Evolutionary conservation across 306 rosid genomes (phyloP).

Genomic region (Cicer chorassanicum): DNA sequence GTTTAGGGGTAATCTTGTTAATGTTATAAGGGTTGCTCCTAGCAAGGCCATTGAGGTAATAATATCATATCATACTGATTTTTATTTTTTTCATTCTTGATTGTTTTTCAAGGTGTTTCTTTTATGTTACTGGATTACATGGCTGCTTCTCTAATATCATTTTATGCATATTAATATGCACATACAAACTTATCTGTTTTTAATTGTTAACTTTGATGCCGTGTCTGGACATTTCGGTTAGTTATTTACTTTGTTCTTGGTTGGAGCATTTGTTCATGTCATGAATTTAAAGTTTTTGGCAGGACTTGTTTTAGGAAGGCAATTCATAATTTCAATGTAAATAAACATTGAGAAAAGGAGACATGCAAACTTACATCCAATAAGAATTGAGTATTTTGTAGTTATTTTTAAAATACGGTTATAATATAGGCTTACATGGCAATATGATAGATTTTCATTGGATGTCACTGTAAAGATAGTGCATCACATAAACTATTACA

Average conservation of each 20-base stretch:
- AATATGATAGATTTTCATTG: too few species aligned
- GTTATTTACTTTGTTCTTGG: slow-evolving; percentile 4
- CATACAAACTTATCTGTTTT: not conserved
- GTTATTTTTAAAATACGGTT: too few species aligned
- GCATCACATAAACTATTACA: not conserved
- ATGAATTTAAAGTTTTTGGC: slow-evolving; percentile 17
- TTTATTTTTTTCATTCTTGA: slow-evolving; percentile 13
- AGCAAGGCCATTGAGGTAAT: slow-evolving; percentile 98
- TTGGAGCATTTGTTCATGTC: not conserved
- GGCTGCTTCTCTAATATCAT: slow-evolving; percentile 33
- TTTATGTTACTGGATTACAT: not conserved
- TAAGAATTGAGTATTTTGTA: too few species aligned
- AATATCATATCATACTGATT: not conserved
- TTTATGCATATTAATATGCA: slow-evolving; percentile 4
- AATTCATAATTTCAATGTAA: too few species aligned
- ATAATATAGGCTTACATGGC: too few species aligned
- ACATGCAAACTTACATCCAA: too few species aligned
- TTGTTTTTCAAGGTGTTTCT: not conserved
- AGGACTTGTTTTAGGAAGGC: not conserved
- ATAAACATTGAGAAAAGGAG: too few species aligned
- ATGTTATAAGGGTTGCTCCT: slow-evolving; percentile 97
- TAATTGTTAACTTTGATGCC: not conserved
- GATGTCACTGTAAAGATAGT: too few species aligned
- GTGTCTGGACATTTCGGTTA: not conserved
- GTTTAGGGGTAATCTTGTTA: slow-evolving; percentile 91